These are phyloP conservation scores for Talaromyces sp. DNA, from an alignment of 2,329 filamentous ascomycete species.

Conservation along the genomic window DNA sequence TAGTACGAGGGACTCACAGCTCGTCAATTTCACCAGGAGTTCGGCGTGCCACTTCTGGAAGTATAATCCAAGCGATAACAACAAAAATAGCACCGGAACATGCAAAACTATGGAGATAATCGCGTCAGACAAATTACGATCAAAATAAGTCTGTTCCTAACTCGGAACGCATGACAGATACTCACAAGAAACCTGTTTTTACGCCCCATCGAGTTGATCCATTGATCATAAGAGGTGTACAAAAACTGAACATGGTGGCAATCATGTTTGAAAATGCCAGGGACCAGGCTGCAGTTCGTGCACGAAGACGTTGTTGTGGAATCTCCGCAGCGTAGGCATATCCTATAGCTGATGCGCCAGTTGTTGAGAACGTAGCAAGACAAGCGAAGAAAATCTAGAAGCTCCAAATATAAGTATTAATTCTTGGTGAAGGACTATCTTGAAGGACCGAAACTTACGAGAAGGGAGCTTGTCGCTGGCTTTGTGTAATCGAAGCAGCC, in stretches of 20 bases:
- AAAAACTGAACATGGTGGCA: neutral
- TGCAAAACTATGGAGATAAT: neutral
- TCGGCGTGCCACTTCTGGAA: neutral
- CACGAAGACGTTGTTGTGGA: neutral
- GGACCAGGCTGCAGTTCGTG: neutral
- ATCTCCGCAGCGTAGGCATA: neutral
- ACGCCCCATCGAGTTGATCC: neutral
- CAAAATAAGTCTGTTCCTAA: neutral
- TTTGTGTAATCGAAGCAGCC: neutral
- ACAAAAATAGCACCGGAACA: neutral
- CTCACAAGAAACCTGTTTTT: neutral
- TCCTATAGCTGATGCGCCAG: neutral
- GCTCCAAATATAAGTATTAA: neutral
- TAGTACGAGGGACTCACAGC: neutral
- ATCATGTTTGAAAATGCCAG: neutral
- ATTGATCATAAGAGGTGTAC: neutral
- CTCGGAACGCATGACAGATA: neutral
- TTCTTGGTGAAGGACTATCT: neutral
- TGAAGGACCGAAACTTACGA: neutral
- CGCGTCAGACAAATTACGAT: neutral
- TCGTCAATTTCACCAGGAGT: neutral
- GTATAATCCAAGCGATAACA: neutral
- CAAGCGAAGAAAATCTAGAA: neutral
- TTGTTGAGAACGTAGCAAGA: neutral
- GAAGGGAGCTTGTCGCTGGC: neutral